phyloP scores from a whole-genome alignment of 2,329 filamentous ascomycete genomes.

The Dactylellina drechsleri region DNA sequence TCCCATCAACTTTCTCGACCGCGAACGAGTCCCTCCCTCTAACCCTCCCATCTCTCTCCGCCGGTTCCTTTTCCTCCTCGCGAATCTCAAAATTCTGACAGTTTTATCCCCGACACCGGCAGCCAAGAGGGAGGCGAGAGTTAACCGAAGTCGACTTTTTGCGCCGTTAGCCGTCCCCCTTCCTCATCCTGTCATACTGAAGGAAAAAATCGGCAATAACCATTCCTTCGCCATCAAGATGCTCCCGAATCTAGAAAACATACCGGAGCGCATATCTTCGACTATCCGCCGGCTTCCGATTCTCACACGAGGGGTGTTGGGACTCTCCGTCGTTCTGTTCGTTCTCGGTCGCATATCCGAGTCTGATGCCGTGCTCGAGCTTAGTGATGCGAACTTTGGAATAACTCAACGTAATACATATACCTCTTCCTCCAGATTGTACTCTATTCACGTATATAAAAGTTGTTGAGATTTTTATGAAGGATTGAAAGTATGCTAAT shows the following conservation, averaged over 20 bases:
- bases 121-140: too few species aligned
- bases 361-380: slow-evolving; percentile 29
- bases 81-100: neutral
- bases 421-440: neutral
- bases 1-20: neutral
- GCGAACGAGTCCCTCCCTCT: slow-evolving; percentile 1
- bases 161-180: too few species aligned
- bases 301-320: slow-evolving; percentile 33
- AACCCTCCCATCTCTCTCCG: neutral
- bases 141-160: too few species aligned
- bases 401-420: slow-evolving; percentile 37
- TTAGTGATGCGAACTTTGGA: slow-evolving; percentile 30
- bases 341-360: slow-evolving; percentile 41
- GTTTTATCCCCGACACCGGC: too few species aligned
- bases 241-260: slow-evolving; percentile 34
- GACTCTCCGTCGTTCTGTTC: slow-evolving; percentile 30
- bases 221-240: slow-evolving; percentile 8
- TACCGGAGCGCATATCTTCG: slow-evolving; percentile 39
- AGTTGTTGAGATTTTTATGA: too few species aligned
- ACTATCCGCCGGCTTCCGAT: slow-evolving; percentile 50
- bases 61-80: slow-evolving; percentile 3
- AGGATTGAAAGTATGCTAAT: too few species aligned
- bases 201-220: too few species aligned
- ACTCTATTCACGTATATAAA: too few species aligned
- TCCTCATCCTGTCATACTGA: too few species aligned